Evolutionary conservation across 306 rosid genomes (phyloP), one percentile per base, ranked within the genome.

Genomic region (Urtica urens): DNA sequence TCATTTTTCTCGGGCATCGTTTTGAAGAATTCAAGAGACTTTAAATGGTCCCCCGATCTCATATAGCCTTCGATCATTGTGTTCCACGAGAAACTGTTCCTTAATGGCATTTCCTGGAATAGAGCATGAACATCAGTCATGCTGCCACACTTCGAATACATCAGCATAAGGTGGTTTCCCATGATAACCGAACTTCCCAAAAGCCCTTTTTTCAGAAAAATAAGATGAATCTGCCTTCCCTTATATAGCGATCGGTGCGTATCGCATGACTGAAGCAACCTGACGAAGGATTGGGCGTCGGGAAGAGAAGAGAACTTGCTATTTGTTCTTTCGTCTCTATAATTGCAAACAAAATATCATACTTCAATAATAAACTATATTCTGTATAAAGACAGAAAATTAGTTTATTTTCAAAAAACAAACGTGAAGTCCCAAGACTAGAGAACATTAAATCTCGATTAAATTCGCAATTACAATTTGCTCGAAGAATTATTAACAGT

Each of bases 161-260:
- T n/a, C 5, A 71, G 95, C 12, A 85, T 69, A 41, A 85, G 80
- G 44, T 80, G 78, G 61, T 85, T 85, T 37, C 75, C 83, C 0
- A 74, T 38, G 1, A 67, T 38, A 30, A 81, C 63, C 16, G 55
- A 26, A 22, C 74, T 75, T 24, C 48, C 58, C 0, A 78, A 61
- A 28, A 76, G 41, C 33, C 95, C 95, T 25, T 33, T 64, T 69
- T 85, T 81, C 37, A 81, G 78, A 58, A 76, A 64, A 17, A 69
- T 35, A 22, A 63, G 61, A 65, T 85, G 93, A 53, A 78, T 55
- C 56, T 76, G 87, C 39, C 67, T 81, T 2, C 69, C 87, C 39
- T 61, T 63, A 21, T 34, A 29, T 57, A 72, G 53, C 7, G 58
- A 65, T 38, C 38, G 33, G 39, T 41, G 70, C 58, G 59, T 58